Conservation (phyloP, 192 early-diverging fungal species). For the Entomortierella parvispora region DNA sequence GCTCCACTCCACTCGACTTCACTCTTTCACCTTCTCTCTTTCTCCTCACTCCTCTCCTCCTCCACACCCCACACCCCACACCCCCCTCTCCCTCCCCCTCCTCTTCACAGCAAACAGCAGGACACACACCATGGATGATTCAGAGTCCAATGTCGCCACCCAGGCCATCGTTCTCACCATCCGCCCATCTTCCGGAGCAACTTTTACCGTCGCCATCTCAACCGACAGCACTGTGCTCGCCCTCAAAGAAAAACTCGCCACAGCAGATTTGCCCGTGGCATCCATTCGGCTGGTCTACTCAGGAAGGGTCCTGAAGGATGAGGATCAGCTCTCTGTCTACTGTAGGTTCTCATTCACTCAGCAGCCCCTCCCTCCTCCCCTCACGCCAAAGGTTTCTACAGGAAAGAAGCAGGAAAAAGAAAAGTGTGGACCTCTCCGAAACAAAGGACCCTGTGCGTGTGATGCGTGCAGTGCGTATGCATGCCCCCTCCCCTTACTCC, state of each 20-base stretch:
- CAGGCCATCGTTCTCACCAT: conserved; percentile 61
- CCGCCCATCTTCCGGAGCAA: conserved; percentile 60
- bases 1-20: neutral
- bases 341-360: conserved; percentile 54
- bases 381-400: neutral
- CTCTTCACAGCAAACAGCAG: neutral
- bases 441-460: too few relatives aligned
- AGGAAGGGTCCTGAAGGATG: conserved; percentile 94
- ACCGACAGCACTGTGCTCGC: conserved; percentile 68
- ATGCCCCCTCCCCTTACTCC: too few relatives aligned
- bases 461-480: too few relatives aligned
- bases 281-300: conserved; percentile 91
- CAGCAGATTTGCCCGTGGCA: conserved; percentile 60
- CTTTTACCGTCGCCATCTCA: conserved; percentile 59
- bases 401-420: neutral
- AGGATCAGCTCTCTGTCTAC: conserved; percentile 75
- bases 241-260: conserved; percentile 79
- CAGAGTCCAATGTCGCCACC: conserved; percentile 20
- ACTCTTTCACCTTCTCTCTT: neutral
- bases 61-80: neutral
- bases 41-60: neutral
- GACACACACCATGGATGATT: conserved; percentile 27
- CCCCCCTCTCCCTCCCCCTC: neutral
- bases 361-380: too few relatives aligned
- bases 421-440: too few relatives aligned